Conservation (phyloP, 148 eudicot species). For the Persicaria maculosa region DNA sequence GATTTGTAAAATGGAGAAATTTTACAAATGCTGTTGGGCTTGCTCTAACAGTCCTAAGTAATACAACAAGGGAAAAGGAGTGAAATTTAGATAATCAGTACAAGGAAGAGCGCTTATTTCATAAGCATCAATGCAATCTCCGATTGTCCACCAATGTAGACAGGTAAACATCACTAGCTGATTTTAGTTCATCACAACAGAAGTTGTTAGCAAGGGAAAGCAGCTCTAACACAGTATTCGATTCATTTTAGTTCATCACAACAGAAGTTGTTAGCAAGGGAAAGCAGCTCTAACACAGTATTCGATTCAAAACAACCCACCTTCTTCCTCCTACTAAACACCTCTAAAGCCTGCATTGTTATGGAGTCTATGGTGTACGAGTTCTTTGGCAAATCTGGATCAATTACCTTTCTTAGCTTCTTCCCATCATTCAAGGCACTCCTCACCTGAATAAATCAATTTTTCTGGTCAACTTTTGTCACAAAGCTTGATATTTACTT, state of each 20-base stretch:
- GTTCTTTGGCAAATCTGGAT: constrained; percentile 67
- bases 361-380: constrained; percentile 86
- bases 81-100: too few species aligned
- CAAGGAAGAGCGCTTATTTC: constrained; percentile 33
- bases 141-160: constrained; percentile 45
- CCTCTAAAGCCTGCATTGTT: constrained; percentile 61
- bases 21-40: too few species aligned
- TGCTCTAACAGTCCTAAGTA: too few species aligned
- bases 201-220: constrained; percentile 58
- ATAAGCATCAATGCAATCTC: constrained; percentile 61
- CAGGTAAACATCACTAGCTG: constrained; percentile 55
- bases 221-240: constrained; percentile 56
- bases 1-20: too few species aligned
- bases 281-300: constrained; percentile 60
- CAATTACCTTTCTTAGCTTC: constrained; percentile 71
- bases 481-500: not conserved
- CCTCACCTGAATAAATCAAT: constrained; percentile 46
- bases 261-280: constrained; percentile 61
- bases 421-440: constrained; percentile 65
- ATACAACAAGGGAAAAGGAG: too few species aligned
- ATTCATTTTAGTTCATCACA: constrained; percentile 38
- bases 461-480: not conserved
- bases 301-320: constrained; percentile 37
- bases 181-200: constrained; percentile 41
- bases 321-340: constrained; percentile 61